Base-by-base conservation (phyloP, 2,329 filamentous ascomycete species). In the Tetracladium maxilliforme region DNA sequence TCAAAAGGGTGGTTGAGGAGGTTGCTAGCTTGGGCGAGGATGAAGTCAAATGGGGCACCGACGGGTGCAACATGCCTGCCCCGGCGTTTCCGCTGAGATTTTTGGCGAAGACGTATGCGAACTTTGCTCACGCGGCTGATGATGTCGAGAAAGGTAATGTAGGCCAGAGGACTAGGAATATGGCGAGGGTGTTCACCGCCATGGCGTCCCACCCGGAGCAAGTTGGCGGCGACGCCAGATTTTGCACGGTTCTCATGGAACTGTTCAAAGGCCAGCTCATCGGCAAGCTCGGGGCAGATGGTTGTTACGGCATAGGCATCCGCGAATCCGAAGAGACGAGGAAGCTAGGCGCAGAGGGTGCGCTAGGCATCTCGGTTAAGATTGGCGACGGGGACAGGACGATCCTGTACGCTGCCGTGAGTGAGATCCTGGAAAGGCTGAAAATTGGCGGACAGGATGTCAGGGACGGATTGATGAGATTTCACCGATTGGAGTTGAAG, bases 261-360 rank as follows among this genome's bases (percentile, higher is more conserved):
- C 38, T 38, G 3, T 62, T 51, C 25, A 21, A 33, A 3, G 54
- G 51, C 0, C 15, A 30, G 0, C 26, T 61, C 0, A 45, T 61
- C 19, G 58, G 60, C 2, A 64, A 65, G 31, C 21, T 63, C 4
- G 59, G 59, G 0, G 58, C 59, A 0, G 58, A 63, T 33, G 59
- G 47, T 0, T 64, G 54, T 23, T 64, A 64, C 33, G 54, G 48
- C 1, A 37, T 63, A 6, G 58, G 49, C 0, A 34, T 63, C 4
- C 41, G 49, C n/a, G 43, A 38, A 6, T 52, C 48, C 1, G 40
- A 49, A 14, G 33, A 45, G 12, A 57, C 55, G 1, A 35, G 27
- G n/a, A 32, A 27, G 2, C 39, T 58, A 4, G 51, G 54, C 1
- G 47, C 44, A 0, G 25, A 43, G 2, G 52, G 50, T 5, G 42